Conservation (phyloP, 108 stramenopile genomes). For the Conticribra guillardii region DNA sequence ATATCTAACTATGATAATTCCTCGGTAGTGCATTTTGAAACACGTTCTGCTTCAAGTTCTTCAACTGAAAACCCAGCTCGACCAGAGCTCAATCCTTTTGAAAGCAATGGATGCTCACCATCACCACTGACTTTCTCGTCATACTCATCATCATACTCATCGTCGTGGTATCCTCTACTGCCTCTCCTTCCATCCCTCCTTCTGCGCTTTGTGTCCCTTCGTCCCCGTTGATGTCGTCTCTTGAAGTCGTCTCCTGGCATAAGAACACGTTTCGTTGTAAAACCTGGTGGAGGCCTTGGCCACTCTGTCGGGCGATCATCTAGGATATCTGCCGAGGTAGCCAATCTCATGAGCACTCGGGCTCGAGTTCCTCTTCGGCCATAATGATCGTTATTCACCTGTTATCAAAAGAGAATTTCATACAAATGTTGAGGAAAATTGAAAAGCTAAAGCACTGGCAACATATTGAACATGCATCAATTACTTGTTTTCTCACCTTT, state of each 20-base stretch:
- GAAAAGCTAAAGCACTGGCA: neutral
- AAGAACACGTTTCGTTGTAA: conserved; percentile 67
- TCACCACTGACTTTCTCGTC: conserved; percentile 8
- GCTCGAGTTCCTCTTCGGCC: conserved; percentile 73
- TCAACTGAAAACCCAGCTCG: conserved; percentile 70
- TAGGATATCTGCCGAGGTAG: conserved; percentile 72
- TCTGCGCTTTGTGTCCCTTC: conserved; percentile 31
- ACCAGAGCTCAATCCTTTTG: conserved; percentile 44
- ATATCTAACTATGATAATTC: neutral
- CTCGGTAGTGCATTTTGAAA: conserved; percentile 27
- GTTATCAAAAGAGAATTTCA: neutral
- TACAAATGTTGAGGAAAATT: neutral
- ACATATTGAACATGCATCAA: conserved; percentile 3
- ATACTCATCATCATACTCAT: conserved; percentile 12
- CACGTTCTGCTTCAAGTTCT: conserved; percentile 69
- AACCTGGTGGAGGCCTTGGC: conserved; percentile 81
- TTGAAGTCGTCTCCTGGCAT: conserved; percentile 72
- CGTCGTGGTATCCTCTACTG: conserved; percentile 3
- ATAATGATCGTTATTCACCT: conserved; percentile 72
- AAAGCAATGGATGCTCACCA: conserved; percentile 30
- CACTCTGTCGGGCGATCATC: conserved; percentile 72
- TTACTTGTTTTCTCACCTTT: conserved; percentile 54
- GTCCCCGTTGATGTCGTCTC: conserved; percentile 22
- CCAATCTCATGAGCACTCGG: conserved; percentile 68
- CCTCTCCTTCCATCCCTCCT: conserved; percentile 32